phyloP scores from a whole-genome alignment of 257 asterid species.

The Scutellaria baicalensis region DNA sequence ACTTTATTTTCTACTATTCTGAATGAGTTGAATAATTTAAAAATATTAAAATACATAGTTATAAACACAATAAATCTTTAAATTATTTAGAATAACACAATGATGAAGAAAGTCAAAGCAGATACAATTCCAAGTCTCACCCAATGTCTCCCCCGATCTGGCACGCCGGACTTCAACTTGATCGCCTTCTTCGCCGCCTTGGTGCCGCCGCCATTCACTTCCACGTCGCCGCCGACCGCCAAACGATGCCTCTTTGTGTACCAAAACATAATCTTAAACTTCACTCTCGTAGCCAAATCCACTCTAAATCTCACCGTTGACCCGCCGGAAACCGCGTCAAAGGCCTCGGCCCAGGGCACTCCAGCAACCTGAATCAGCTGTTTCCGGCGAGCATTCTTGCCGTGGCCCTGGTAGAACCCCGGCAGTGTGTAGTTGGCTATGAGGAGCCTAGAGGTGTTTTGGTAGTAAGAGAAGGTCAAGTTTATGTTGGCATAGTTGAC shows the following conservation, averaged over 20 bases:
- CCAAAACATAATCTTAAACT: slow-evolving; percentile 51
- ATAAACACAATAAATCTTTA: background rate
- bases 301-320: slow-evolving; percentile 45
- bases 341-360: slow-evolving; percentile 56
- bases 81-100: background rate
- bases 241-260: slow-evolving; percentile 32
- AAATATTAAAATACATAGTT: too few relatives aligned
- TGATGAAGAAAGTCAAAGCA: background rate
- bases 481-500: slow-evolving; percentile 42
- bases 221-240: slow-evolving; percentile 34
- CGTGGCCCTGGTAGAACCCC: slow-evolving; percentile 69
- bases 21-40: too few relatives aligned
- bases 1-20: too few relatives aligned
- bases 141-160: background rate
- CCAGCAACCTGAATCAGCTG: slow-evolving; percentile 24
- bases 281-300: slow-evolving; percentile 48
- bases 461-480: slow-evolving; percentile 34
- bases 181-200: slow-evolving; percentile 38
- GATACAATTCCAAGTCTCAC: background rate
- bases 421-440: slow-evolving; percentile 40
- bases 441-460: slow-evolving; percentile 3
- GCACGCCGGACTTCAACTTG: slow-evolving; percentile 32
- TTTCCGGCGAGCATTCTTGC: slow-evolving; percentile 33
- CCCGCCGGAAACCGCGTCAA: slow-evolving; percentile 22
- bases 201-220: slow-evolving; percentile 43